Percentiles rank a stretch among this genome's conserved stretches.
These are phyloP conservation scores for Kalanchoe fedtschenkoi DNA, from an alignment of 164 flowering plant genomes.

Conservation along the genomic window DNA sequence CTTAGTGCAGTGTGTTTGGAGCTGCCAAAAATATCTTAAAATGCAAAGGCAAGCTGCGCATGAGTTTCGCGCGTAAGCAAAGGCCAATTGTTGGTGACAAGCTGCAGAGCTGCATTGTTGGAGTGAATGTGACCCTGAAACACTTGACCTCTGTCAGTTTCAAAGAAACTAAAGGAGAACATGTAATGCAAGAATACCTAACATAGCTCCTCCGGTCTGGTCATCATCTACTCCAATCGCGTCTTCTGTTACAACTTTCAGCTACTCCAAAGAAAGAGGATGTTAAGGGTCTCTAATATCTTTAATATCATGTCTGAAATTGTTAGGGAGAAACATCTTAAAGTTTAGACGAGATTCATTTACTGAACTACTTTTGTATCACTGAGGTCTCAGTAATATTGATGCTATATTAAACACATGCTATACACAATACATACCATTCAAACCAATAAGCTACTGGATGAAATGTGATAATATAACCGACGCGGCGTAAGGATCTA, in stretches of 20 bases:
- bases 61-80: conserved; percentile 65
- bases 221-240: conserved; percentile 60
- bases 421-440: background rate
- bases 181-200: conserved; percentile 24
- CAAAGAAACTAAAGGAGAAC: background rate
- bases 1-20: background rate
- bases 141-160: background rate
- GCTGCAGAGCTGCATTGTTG: conserved; percentile 79
- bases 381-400: background rate
- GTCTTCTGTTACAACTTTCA: conserved; percentile 83
- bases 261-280: conserved; percentile 84
- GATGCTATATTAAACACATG: background rate
- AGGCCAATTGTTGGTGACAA: conserved; percentile 84
- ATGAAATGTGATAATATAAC: too few relatives aligned
- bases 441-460: too few relatives aligned
- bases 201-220: conserved; percentile 45
- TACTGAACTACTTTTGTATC: conserved; percentile 9
- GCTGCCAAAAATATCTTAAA: conserved; percentile 45
- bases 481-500: too few relatives aligned
- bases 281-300: conserved; percentile 85
- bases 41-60: conserved; percentile 70
- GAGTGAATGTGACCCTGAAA: conserved; percentile 83
- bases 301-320: conserved; percentile 9
- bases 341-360: background rate
- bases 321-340: background rate